Percentiles rank a stretch among this genome's conserved stretches.
Conservation (phyloP, 129 eudicot species). For the Centrapalus pauciflorus region DNA sequence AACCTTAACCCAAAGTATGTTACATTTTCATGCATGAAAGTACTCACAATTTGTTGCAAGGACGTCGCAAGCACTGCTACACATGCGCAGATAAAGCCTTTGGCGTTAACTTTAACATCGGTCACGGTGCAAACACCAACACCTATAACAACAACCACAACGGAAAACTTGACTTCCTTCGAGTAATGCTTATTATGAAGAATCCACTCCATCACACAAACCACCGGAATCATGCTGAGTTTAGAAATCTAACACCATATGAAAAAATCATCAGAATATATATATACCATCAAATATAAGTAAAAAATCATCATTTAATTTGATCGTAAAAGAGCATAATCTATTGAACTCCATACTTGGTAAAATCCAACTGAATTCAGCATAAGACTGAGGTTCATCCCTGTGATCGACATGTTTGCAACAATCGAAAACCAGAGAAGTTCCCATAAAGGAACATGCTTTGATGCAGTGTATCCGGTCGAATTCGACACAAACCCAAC, state of each 20-base stretch:
- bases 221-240: constrained; percentile 95
- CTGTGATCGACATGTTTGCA: constrained; percentile 90
- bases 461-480: constrained; percentile 67
- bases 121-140: constrained; percentile 96
- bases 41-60: constrained; percentile 81
- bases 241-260: constrained; percentile 56
- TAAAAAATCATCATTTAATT: too few relatives aligned
- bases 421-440: constrained; percentile 86
- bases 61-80: constrained; percentile 79
- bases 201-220: constrained; percentile 82
- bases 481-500: constrained; percentile 81
- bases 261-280: not conserved
- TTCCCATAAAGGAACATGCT: constrained; percentile 87
- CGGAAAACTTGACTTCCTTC: constrained; percentile 58
- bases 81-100: constrained; percentile 81
- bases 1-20: too few relatives aligned
- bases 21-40: too few relatives aligned
- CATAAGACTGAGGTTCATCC: constrained; percentile 93
- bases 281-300: not conserved
- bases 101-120: constrained; percentile 81
- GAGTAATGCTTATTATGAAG: constrained; percentile 59
- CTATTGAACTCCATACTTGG: constrained; percentile 37
- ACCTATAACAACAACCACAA: constrained; percentile 77
- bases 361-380: constrained; percentile 74
- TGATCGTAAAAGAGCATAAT: not conserved